A percentile compares a stretch with the other conserved stretches of the same genome.
phyloP scores from a whole-genome alignment of 805 yeast genomes.

The Pichia eremophila region DNA sequence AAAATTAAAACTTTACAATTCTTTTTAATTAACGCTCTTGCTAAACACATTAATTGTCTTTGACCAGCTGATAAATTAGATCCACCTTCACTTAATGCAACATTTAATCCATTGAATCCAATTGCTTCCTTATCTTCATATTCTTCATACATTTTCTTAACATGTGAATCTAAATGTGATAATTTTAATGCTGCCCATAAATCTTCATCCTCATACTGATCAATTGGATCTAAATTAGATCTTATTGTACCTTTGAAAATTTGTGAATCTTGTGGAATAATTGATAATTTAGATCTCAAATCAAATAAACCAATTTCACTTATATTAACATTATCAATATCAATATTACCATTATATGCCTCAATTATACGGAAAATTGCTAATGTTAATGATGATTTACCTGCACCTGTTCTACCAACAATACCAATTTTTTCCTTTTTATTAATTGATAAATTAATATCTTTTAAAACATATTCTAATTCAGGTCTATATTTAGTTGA shows the following conservation, averaged over 20 bases:
- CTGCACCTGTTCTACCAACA: slow-evolving; percentile 97
- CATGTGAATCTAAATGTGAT: slow-evolving; percentile 65
- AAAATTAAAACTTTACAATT: slow-evolving; percentile 51
- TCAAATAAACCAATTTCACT: slow-evolving; percentile 65
- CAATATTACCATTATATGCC: slow-evolving; percentile 50
- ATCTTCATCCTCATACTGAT: slow-evolving; percentile 57
- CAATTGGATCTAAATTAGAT: slow-evolving; percentile 80
- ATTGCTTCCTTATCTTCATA: slow-evolving; percentile 31
- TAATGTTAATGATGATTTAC: slow-evolving; percentile 77
- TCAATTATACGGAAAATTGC: slow-evolving; percentile 84
- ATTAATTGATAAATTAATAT: slow-evolving; percentile 52
- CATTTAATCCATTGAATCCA: slow-evolving; percentile 20
- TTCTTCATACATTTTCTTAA: slow-evolving; percentile 43
- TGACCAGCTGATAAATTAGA: slow-evolving; percentile 84
- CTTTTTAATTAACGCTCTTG: slow-evolving; percentile 62
- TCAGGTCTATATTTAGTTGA: slow-evolving; percentile 80
- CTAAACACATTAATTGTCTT: slow-evolving; percentile 75
- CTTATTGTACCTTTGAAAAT: slow-evolving; percentile 81
- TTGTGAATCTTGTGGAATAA: slow-evolving; percentile 92
- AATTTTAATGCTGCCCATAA: slow-evolving; percentile 76
- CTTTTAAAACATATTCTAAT: slow-evolving; percentile 67
- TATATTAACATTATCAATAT: slow-evolving; percentile 63
- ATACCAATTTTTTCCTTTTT: slow-evolving; percentile 85
- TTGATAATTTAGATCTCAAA: slow-evolving; percentile 66
- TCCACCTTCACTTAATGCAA: slow-evolving; percentile 27